Conservation (phyloP, 2,329 filamentous ascomycete species). For the Thielaviopsis ethacetica region DNA sequence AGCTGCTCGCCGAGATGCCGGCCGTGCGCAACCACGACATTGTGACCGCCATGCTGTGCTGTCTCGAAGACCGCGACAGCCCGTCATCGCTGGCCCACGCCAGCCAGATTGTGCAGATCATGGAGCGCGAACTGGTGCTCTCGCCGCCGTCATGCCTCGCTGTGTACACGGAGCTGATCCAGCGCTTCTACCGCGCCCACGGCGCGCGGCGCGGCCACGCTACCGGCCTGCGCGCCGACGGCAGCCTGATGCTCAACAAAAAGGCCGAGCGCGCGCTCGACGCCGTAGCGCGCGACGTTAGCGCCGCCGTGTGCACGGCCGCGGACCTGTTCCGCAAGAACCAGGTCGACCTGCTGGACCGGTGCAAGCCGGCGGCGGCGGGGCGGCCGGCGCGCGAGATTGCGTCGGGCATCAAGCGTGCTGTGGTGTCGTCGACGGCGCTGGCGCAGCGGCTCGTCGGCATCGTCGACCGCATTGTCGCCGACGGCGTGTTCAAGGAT, state of each 20-base stretch:
- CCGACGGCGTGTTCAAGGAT: conserved; percentile 6
- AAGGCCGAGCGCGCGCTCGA: background rate
- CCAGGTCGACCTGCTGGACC: conserved; percentile 5
- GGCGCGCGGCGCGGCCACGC: background rate
- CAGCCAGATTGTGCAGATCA: conserved; percentile 50
- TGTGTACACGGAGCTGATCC: conserved; percentile 5
- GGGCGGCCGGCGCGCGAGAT: background rate
- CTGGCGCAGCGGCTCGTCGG: conserved; percentile 17
- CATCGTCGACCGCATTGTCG: conserved; percentile 1
- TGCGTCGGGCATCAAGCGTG: conserved; percentile 3
- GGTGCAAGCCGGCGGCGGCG: background rate
- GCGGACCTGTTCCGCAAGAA: conserved; percentile 2
- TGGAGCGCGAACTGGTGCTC: conserved; percentile 14
- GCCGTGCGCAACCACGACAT: conserved; percentile 18
- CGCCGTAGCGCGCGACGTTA: background rate
- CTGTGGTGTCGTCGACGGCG: conserved; percentile 11
- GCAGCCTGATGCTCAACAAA: background rate
- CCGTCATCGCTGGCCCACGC: conserved; percentile 49
- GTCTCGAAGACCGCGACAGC: conserved; percentile 63
- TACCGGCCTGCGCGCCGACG: background rate
- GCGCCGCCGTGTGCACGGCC: background rate
- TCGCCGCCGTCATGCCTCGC: conserved; percentile 3
- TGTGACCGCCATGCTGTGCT: conserved; percentile 21
- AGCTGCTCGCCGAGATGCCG: conserved; percentile 41
- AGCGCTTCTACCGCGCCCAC: conserved; percentile 7